Evolutionary conservation across 2,329 filamentous ascomycete species (phyloP).

Genomic region (Aureobasidium subglaciale): DNA sequence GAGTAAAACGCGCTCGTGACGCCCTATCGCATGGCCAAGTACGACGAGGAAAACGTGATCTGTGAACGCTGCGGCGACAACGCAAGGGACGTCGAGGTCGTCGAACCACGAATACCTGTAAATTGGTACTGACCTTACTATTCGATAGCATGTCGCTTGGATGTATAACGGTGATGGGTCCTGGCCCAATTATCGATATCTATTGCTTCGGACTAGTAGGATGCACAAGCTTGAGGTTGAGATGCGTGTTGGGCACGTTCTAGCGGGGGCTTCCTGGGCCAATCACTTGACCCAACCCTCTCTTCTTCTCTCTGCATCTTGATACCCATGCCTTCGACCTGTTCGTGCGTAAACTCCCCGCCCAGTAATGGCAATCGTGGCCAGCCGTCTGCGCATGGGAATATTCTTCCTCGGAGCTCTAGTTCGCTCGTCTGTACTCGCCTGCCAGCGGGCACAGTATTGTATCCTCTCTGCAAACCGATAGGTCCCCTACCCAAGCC

Average conservation of each 20-base stretch:
- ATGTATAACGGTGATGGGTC: not conserved
- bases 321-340: slow-evolving; percentile 5
- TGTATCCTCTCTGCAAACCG: slow-evolving; percentile 1
- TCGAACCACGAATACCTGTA: not conserved
- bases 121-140: not conserved
- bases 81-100: slow-evolving; percentile 7
- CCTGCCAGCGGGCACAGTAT: not conserved
- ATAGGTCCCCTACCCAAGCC: slow-evolving; percentile 5
- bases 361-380: not conserved
- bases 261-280: slow-evolving; percentile 6
- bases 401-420: not conserved
- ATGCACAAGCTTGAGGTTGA: slow-evolving; percentile 12
- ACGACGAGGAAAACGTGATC: slow-evolving; percentile 9
- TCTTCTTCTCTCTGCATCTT: slow-evolving; percentile 11
- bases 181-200: slow-evolving; percentile 10
- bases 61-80: slow-evolving; percentile 5
- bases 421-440: slow-evolving; percentile 5
- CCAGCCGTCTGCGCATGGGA: slow-evolving; percentile 1
- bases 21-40: slow-evolving; percentile 12
- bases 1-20: slow-evolving; percentile 6
- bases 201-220: slow-evolving; percentile 7
- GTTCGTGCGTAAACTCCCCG: slow-evolving; percentile 1
- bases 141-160: slow-evolving; percentile 3
- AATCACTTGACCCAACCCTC: slow-evolving; percentile 9
- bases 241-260: slow-evolving; percentile 14